These are phyloP conservation scores for Pneumocystis murina DNA, from an alignment of 1,139 yeast species.

Conservation along the genomic window DNA sequence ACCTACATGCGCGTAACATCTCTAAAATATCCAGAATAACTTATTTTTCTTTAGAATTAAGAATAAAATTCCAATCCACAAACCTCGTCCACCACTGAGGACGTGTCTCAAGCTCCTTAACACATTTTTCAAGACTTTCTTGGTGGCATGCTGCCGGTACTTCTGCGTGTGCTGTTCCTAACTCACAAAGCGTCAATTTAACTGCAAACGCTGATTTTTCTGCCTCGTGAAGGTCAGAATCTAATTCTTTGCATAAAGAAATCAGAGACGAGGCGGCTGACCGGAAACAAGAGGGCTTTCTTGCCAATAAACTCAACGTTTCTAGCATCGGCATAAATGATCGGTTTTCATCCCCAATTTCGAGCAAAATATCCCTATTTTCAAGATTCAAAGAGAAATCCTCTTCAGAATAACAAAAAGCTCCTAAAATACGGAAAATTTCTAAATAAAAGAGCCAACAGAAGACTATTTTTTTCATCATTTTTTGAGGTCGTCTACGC, in stretches of 20 bases:
- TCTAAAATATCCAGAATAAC: constrained; percentile 9
- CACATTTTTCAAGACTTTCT: neutral
- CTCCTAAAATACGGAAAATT: neutral
- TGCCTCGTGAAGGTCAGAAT: constrained; percentile 4
- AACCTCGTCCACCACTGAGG: constrained; percentile 2
- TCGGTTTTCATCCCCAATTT: neutral
- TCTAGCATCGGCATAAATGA: neutral
- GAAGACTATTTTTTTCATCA: neutral
- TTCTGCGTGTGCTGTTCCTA: constrained; percentile 5
- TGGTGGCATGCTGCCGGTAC: constrained; percentile 3
- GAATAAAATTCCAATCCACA: neutral
- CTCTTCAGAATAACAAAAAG: neutral
- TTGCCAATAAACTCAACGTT: neutral
- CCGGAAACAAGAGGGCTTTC: constrained; percentile 6
- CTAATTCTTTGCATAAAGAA: neutral
- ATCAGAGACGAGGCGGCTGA: constrained; percentile 1
- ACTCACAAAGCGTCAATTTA: constrained; percentile 9
- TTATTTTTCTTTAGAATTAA: constrained; percentile 4
- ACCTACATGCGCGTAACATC: constrained; percentile 2
- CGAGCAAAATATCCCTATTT: constrained; percentile 1
- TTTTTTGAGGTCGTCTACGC: neutral
- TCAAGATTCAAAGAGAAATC: neutral
- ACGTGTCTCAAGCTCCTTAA: neutral
- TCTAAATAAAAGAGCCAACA: neutral
- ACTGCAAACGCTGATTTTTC: constrained; percentile 5